Base-by-base conservation (phyloP, 768 basidiomycete genomes). In the Steccherinum ochraceum region DNA sequence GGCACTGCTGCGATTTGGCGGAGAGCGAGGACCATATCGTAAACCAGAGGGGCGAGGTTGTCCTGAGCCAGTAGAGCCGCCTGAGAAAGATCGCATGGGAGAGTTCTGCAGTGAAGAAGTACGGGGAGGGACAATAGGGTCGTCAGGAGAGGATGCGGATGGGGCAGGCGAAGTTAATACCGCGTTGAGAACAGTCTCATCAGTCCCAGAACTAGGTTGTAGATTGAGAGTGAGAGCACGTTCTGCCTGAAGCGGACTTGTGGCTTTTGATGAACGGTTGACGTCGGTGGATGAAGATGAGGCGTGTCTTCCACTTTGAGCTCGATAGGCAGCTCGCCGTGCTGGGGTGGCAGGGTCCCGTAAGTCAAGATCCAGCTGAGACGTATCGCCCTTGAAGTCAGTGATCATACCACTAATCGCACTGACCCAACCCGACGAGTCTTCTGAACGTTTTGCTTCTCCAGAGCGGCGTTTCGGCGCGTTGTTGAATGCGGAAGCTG, bases 371-470 rank as follows among this genome's bases (percentile, higher is more conserved):
- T 84, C 86, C 54, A 89, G 68, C 52, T 83, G 78, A 55, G 77
- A 78, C 50, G 89, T 72, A 66, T 84, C 79, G 50, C 84, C 86
- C 66, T 80, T 77, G 67, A 92, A 84, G 53, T 89, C 83, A 56
- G 76, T 78, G 45, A 90, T 69, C 55, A 90, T 77, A 39, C 82
- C 84, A 61, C 72, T 74, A 27, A 87, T 65, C 3, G 78, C 70
- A 16, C 71, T 68, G 45, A 72, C 75, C 76, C 74, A 77, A 21
- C 66, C 67, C 4, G 56, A 56, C 4, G 61, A 57, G 11, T 63
- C 58, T 18, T 62, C 66, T 21, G 57, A 53, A 13, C 57, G 73
- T 68, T 47, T 73, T 67, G 41, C 61, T 52, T 64, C 48, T 11
- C 35, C 35, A 20, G 51, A 52, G 19, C 5, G 40, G 27, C 25